Conservation (phyloP, 805 yeast species). For the Metschnikowia sp. region DNA sequence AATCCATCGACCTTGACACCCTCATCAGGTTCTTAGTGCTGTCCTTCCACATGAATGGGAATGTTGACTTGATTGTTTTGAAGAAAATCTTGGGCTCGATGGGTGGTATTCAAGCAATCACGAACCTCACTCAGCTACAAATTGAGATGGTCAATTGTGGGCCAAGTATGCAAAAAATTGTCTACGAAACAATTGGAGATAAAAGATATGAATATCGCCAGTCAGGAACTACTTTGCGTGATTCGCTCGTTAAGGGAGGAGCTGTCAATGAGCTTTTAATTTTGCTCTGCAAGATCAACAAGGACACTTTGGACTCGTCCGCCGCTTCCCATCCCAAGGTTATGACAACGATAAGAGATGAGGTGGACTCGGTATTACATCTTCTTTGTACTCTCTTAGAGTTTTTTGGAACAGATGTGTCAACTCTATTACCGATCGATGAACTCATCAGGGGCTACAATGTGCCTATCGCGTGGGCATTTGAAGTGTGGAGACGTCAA, state of each 20-base stretch:
- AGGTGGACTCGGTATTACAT: slow-evolving; percentile 61
- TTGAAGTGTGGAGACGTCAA: slow-evolving; percentile 69
- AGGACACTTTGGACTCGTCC: slow-evolving; percentile 31
- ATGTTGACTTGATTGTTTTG: slow-evolving; percentile 59
- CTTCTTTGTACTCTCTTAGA: slow-evolving; percentile 58
- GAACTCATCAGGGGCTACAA: slow-evolving; percentile 41
- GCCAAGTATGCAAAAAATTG: slow-evolving; percentile 49
- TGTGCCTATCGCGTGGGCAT: slow-evolving; percentile 61
- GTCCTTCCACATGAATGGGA: slow-evolving; percentile 57
- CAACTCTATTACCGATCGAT: slow-evolving; percentile 37
- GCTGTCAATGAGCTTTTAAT: slow-evolving; percentile 63
- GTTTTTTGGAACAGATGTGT: slow-evolving; percentile 41
- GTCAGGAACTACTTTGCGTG: slow-evolving; percentile 51
- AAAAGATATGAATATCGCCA: slow-evolving; percentile 44
- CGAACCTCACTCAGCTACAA: slow-evolving; percentile 65
- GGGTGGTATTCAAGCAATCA: slow-evolving; percentile 74
- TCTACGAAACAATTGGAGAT: slow-evolving; percentile 58
- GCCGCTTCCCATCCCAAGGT: slow-evolving; percentile 59
- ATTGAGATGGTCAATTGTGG: slow-evolving; percentile 66
- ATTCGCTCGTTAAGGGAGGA: slow-evolving; percentile 40
- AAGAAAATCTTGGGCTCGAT: slow-evolving; percentile 64
- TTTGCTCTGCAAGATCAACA: slow-evolving; percentile 50
- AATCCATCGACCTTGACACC: slow-evolving; percentile 57
- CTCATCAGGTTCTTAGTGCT: slow-evolving; percentile 58
- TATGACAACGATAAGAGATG: slow-evolving; percentile 69